Percentiles rank a stretch among this genome's conserved stretches.
Conservation (phyloP, 371 early-diverging fungal genomes). For the Gilbertella persicaria region DNA sequence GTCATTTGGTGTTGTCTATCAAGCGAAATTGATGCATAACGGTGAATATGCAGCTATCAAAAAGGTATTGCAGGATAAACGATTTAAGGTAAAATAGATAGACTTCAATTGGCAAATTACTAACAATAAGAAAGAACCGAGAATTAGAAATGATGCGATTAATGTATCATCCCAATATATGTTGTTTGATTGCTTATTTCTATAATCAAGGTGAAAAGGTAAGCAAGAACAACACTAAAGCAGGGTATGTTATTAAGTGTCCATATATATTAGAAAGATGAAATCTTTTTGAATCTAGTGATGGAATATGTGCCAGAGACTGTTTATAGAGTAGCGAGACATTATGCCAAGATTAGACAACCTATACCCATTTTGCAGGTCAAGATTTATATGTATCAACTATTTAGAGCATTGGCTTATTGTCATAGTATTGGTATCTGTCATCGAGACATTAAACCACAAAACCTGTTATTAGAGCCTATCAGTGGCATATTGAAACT, state of each 20-base stretch:
- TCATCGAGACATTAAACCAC: conserved; percentile 98
- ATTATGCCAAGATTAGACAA: conserved; percentile 83
- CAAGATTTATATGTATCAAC: conserved; percentile 96
- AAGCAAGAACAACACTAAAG: background rate
- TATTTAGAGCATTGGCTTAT: conserved; percentile 94
- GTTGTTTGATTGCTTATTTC: conserved; percentile 74
- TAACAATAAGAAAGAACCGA: conserved; percentile 56
- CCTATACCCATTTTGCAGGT: conserved; percentile 87
- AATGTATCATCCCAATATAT: conserved; percentile 79
- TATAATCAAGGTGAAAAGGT: conserved; percentile 67
- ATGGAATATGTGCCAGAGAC: conserved; percentile 87
- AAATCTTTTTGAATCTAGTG: conserved; percentile 81
- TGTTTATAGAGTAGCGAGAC: conserved; percentile 78
- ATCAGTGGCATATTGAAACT: conserved; percentile 88
- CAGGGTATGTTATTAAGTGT: background rate
- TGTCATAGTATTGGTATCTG: conserved; percentile 93
- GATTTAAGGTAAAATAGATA: conserved; percentile 81
- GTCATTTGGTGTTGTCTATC: conserved; percentile 96
- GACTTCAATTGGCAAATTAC: background rate
- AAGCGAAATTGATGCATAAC: conserved; percentile 78
- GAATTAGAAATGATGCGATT: conserved; percentile 86
- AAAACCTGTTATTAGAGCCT: conserved; percentile 94
- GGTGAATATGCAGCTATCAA: conserved; percentile 89
- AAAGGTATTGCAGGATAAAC: conserved; percentile 93
- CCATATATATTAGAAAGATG: conserved; percentile 51